These are phyloP conservation scores for Pachyrhizus erosus DNA, from an alignment of 306 rosid species.

Conservation along the genomic window DNA sequence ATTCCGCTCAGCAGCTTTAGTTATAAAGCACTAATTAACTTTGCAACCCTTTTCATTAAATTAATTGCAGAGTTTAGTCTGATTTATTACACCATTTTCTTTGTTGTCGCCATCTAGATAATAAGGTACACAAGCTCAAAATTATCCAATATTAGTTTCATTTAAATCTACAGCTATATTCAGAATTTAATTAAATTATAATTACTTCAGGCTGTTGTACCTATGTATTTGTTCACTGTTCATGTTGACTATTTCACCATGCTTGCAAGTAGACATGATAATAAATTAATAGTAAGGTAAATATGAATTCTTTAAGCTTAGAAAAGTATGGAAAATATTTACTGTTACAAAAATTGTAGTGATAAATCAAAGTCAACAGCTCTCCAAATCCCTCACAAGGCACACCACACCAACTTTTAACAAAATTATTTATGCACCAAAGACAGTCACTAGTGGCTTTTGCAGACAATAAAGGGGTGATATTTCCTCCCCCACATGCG, in stretches of 20 bases:
- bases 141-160: background rate
- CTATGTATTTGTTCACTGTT: background rate
- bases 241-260: background rate
- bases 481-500: background rate
- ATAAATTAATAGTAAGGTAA: background rate
- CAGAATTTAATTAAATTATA: too few species aligned
- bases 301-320: background rate
- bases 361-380: background rate
- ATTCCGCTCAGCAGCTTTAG: too few species aligned
- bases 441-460: background rate
- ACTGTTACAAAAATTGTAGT: background rate
- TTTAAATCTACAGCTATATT: too few species aligned
- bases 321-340: background rate
- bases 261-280: background rate
- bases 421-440: background rate
- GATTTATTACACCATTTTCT: too few species aligned
- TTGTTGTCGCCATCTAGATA: too few species aligned
- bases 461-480: background rate
- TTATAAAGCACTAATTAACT: too few species aligned
- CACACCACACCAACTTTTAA: background rate
- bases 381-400: background rate
- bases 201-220: background rate
- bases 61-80: too few species aligned
- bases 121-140: too few species aligned
- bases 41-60: too few species aligned